phyloP scores from a whole-genome alignment of 352 stramenopile species.

The Plasmopara muralis region DNA sequence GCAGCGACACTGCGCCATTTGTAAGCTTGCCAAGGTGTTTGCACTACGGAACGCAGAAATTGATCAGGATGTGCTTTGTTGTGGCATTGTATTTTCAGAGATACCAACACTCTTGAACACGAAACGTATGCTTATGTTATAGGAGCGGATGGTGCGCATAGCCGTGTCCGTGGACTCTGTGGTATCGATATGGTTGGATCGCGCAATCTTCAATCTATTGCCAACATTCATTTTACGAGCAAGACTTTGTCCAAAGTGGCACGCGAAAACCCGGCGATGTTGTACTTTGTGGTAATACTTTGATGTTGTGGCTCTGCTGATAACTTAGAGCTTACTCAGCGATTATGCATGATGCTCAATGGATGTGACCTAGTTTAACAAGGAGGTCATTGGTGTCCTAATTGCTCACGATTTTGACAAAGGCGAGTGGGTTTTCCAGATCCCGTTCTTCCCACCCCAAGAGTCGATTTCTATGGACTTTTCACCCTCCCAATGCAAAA shows the following conservation, averaged over 20 bases:
- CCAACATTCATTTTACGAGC: conserved; percentile 93
- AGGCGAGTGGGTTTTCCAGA: conserved; percentile 90
- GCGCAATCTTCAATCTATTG: conserved; percentile 85
- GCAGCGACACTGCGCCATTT: conserved; percentile 37
- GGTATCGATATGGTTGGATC: conserved; percentile 69
- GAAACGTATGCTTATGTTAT: conserved; percentile 79
- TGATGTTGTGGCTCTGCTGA: not conserved
- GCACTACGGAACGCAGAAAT: not conserved
- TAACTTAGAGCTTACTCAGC: conserved; percentile 1
- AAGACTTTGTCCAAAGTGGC: conserved; percentile 46
- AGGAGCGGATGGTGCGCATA: conserved; percentile 88
- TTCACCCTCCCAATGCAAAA: conserved; percentile 43
- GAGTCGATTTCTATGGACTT: conserved; percentile 66
- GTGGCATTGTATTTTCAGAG: conserved; percentile 8
- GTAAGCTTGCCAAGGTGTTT: conserved; percentile 25
- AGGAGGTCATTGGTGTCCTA: conserved; percentile 84
- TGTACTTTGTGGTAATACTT: conserved; percentile 88
- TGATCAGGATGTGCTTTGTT: conserved; percentile 3
- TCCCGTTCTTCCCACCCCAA: conserved; percentile 88
- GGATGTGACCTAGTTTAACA: conserved; percentile 48
- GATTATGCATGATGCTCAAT: not conserved
- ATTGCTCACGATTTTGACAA: conserved; percentile 88
- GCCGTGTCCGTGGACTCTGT: conserved; percentile 60
- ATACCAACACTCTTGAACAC: conserved; percentile 36
- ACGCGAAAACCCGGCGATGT: conserved; percentile 81